Base-by-base conservation (phyloP, 805 yeast species). In the Teunomyces stri region DNA sequence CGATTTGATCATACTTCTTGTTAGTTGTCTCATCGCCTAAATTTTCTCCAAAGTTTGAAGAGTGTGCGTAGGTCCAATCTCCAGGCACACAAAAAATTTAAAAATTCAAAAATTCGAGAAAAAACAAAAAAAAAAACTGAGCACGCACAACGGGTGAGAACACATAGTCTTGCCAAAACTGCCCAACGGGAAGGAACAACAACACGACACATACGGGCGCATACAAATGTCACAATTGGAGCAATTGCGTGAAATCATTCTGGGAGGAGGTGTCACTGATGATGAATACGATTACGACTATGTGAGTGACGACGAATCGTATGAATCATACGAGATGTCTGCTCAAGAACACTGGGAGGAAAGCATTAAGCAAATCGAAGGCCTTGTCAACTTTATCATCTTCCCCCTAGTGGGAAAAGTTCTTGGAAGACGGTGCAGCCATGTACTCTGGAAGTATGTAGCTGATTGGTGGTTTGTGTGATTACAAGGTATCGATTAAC, bases 341-440 rank as follows among this genome's bases (percentile, higher is more conserved):
- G 84, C 88, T 1, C 87, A 84, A 55, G 74, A 80, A 53, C 89
- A 85, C 56, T 85, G 90, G 90, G 87, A 85, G 44, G 87, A 82
- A 55, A 81, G 85, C 30, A 51, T 85, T 42, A 66, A 68, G 39
- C 90, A 85, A 61, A 59, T 86, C 47, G 73, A 72, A 34, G 78
- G 78, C n/a, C 71, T 84, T 30, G 63, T 84, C 29, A 79, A 77
- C 46, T 74, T 81, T 63, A 80, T 86, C 11, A 56, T 85, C 30
- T 67, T 85, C 44, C 94, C 94, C 2, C 58, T 85, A 49, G 55
- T 83, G 15, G 91, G 91, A 3, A 84, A 82, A 60, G 72, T 80
- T 37, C 52, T 85, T 41, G 94, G 94, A 3, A 74, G 91, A 52
- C 63, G 82, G 52, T 65, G 74, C 43, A 40, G 54, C 33, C 73